phyloP scores from a whole-genome alignment of 2,329 filamentous ascomycete genomes.

The Scytalidium lignicola region DNA sequence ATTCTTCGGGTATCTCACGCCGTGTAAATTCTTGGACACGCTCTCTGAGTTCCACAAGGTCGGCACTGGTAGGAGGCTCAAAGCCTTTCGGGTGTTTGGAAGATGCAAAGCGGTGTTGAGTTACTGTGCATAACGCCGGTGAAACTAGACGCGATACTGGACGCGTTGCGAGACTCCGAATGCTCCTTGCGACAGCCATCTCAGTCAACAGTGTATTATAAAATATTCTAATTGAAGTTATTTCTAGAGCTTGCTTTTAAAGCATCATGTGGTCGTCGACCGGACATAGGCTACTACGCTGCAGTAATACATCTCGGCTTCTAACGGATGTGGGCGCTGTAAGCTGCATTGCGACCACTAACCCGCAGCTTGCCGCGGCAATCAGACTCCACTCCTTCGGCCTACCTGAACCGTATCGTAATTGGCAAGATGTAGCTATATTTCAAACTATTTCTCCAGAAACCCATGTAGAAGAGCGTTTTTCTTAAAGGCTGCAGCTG shows the following conservation, averaged over 20 bases:
- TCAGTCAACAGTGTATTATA: slow-evolving; percentile 2
- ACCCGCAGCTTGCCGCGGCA: slow-evolving; percentile 10
- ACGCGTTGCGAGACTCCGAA: slow-evolving; percentile 16
- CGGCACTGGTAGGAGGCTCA: slow-evolving; percentile 44
- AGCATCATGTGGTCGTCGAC: not conserved
- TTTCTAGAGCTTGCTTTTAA: slow-evolving; percentile 7
- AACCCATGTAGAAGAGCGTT: slow-evolving; percentile 14
- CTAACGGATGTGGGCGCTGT: not conserved
- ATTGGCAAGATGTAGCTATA: not conserved
- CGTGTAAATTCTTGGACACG: slow-evolving; percentile 71
- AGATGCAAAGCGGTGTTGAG: slow-evolving; percentile 47
- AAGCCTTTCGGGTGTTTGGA: slow-evolving; percentile 65
- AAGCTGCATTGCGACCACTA: not conserved
- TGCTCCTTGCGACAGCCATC: slow-evolving; percentile 21
- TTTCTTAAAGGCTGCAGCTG: slow-evolving; percentile 11
- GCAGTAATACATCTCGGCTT: not conserved
- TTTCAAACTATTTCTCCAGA: not conserved
- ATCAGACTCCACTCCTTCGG: slow-evolving; percentile 3
- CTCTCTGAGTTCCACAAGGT: slow-evolving; percentile 48
- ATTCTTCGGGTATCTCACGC: slow-evolving; percentile 77
- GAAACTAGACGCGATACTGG: slow-evolving; percentile 20
- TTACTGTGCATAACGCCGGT: slow-evolving; percentile 21
- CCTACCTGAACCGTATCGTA: too few relatives aligned
- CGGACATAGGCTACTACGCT: not conserved
- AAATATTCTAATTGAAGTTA: not conserved